A percentile compares a stretch with the other conserved stretches of the same genome.
Conservation (phyloP, 1,139 yeast genomes). For the Candida sanyaensis region DNA sequence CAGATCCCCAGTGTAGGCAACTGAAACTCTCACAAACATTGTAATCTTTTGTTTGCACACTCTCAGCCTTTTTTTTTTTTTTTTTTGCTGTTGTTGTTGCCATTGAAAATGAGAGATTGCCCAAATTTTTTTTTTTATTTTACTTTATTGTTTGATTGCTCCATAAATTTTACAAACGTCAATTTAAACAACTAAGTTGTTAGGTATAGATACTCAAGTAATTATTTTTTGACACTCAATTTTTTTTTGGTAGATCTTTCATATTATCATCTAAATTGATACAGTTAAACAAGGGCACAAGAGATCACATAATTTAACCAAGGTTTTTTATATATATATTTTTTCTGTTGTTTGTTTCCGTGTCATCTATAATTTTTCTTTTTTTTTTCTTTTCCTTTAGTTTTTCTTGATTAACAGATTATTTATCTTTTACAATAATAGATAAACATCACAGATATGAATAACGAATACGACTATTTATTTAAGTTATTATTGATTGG, state of each 20-base stretch:
- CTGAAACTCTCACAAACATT: slow-evolving; percentile 2
- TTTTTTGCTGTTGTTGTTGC: slow-evolving; percentile 3
- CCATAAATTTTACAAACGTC: neutral
- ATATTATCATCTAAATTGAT: neutral
- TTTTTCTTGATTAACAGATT: neutral
- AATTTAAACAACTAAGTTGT: neutral
- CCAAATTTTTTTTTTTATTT: neutral
- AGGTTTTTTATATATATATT: neutral
- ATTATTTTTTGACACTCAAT: neutral
- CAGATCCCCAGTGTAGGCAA: neutral
- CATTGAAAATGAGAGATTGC: neutral
- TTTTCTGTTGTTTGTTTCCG: slow-evolving; percentile 5
- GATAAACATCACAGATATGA: slow-evolving; percentile 39
- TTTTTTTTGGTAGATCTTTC: neutral
- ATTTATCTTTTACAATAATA: neutral
- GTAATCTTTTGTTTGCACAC: neutral
- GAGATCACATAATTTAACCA: neutral
- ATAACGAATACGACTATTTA: slow-evolving; percentile 93
- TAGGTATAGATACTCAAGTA: neutral
- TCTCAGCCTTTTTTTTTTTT: slow-evolving; percentile 1
- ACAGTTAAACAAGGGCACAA: neutral
- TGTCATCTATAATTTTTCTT: slow-evolving; percentile 5
- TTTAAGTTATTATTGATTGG: slow-evolving; percentile 94
- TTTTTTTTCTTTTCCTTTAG: neutral
- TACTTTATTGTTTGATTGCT: neutral